Conservation (phyloP, 148 eudicot genomes). For the Talinum fruticosum region DNA sequence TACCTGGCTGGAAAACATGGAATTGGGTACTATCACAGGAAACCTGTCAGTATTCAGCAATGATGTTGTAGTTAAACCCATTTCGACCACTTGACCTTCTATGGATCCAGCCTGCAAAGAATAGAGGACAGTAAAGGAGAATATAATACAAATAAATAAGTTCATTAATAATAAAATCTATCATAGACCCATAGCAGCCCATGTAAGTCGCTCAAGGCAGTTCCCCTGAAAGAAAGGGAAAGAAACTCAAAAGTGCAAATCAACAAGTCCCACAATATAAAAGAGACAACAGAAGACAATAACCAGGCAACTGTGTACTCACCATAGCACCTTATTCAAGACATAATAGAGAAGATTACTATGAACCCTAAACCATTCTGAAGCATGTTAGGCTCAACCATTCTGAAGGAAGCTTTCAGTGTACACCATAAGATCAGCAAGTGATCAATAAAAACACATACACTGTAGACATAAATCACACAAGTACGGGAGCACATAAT, state of each 20-base stretch:
- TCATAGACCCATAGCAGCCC: background rate
- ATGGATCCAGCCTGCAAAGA: conserved; percentile 90
- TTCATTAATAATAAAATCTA: background rate
- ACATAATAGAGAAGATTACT: background rate
- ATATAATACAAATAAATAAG: background rate
- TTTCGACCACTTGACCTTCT: conserved; percentile 96
- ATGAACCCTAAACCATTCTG: conserved; percentile 9
- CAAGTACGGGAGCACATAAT: background rate
- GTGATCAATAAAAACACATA: background rate
- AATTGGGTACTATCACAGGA: conserved; percentile 89
- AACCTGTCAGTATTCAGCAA: conserved; percentile 78
- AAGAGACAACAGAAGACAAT: background rate
- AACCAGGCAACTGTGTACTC: background rate
- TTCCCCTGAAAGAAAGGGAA: too few species aligned
- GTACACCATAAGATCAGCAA: conserved; percentile 6
- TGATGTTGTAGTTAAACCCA: conserved; percentile 87
- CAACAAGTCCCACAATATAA: background rate
- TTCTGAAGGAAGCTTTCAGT: background rate
- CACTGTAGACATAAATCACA: background rate
- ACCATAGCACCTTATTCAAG: background rate
- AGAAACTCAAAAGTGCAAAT: conserved; percentile 21
- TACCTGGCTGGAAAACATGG: conserved; percentile 92
- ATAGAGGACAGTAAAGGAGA: conserved; percentile 6
- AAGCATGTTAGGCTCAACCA: background rate
- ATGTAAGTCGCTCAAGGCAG: background rate